Base-by-base conservation (phyloP, 108 stramenopile species). In the Fragilariopsis cylindrus region DNA sequence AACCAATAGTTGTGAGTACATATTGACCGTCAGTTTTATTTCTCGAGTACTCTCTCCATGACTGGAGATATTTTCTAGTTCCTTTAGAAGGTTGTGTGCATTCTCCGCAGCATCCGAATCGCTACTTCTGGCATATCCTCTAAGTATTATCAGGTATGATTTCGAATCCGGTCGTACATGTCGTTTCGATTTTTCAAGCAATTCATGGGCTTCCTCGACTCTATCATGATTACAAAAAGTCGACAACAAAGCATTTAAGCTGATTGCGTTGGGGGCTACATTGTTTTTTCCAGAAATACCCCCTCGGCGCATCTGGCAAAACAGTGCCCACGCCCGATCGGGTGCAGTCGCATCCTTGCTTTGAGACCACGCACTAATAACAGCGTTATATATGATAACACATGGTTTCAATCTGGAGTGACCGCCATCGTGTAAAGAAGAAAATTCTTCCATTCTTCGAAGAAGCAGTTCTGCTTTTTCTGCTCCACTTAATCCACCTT, bases 401-500 rank as follows among this genome's bases (percentile, higher is more conserved):
- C 55, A 57, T 3, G 71, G 71, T 46, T 62, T 0, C 71, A 72
- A 47, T 7, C 62, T 57, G 15, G 39, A 42, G 5, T 60, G 60
- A 19, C 46, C 12, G 18, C 60, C 15, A 7, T 13, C 60, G 6
- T 21, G 43, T 16, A 5, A 3, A 2, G 65, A 66, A 21, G 71
- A n/a, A 16, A 72, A 11, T 45, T 76, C 18, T 19, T 18, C 16
- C 75, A 76, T 69, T 57, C 54, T 12, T 39, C 44, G 53, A 5
- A 76, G 42, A 47, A 68, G 65, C 0, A 13, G 15, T 48, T 68
- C 67, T 39, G 75, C 67, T 18, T 58, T 60, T 44, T 72, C 58
- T 8, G 57, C 71, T 60, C 53, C 57, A 0, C 4, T 48, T 15
- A 45, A 30, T 30, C 30, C 30, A 30, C 30, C 30, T 30, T 30